A percentile compares a stretch with the other conserved stretches of the same genome.
Evolutionary conservation across 1,284 basidiomycete species (phyloP).

Genomic region (Sparassis latifolia): DNA sequence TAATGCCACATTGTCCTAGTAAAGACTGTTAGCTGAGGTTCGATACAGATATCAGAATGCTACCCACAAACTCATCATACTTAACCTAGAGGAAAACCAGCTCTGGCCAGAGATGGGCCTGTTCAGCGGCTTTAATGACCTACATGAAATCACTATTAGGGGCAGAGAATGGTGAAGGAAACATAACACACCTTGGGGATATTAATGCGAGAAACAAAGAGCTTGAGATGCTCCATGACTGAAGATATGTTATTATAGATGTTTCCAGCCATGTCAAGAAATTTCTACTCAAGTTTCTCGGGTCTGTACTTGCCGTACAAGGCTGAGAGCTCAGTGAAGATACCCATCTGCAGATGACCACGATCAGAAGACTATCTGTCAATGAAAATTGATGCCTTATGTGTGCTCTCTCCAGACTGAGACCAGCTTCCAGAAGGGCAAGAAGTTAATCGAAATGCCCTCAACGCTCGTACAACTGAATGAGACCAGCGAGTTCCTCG

Average conservation of each 20-base stretch:
- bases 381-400: constrained; percentile 38
- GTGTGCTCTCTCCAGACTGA: constrained; percentile 94
- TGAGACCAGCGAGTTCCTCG: constrained; percentile 83
- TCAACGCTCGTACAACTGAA: constrained; percentile 84
- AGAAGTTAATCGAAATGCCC: constrained; percentile 97
- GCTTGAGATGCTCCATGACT: constrained; percentile 98
- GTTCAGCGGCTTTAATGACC: constrained; percentile 93
- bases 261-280: background rate
- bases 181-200: constrained; percentile 58
- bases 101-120: constrained; percentile 99
- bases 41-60: background rate
- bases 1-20: constrained; percentile 87
- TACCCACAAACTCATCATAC: constrained; percentile 86
- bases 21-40: background rate
- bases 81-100: constrained; percentile 98
- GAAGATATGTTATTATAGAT: constrained; percentile 1
- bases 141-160: constrained; percentile 22
- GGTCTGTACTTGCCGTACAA: constrained; percentile 97
- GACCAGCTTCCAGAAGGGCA: constrained; percentile 85
- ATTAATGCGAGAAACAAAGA: constrained; percentile 97
- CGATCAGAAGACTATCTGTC: constrained; percentile 1
- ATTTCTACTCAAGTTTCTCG: constrained; percentile 65
- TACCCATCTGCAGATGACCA: constrained; percentile 58
- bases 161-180: background rate
- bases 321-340: constrained; percentile 93